phyloP scores from a whole-genome alignment of 805 yeast genomes.

The Hanseniaspora nectarophila region DNA sequence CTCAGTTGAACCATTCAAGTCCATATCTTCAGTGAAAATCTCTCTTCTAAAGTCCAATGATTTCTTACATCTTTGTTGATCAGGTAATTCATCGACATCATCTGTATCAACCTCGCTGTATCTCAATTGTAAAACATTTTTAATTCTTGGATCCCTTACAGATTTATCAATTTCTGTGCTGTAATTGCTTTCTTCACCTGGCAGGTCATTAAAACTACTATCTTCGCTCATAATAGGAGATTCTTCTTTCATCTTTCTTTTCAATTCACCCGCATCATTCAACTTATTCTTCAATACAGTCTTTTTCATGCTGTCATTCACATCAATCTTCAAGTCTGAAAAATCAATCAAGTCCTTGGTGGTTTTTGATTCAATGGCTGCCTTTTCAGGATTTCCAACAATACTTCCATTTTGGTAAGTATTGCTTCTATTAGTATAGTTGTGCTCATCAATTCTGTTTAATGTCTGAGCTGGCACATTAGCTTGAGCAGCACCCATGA shows the following conservation, averaged over 20 bases:
- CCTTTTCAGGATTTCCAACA: neutral
- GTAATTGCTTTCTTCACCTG: neutral
- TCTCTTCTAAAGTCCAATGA: conserved; percentile 45
- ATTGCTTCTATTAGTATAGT: neutral
- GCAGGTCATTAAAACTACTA: neutral
- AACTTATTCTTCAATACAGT: neutral
- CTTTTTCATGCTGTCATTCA: neutral
- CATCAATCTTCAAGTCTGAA: conserved; percentile 3
- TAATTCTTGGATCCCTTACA: conserved; percentile 3
- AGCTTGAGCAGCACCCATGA: neutral
- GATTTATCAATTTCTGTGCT: neutral
- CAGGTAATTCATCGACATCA: conserved; percentile 35
- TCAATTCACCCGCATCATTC: neutral
- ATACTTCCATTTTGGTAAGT: neutral
- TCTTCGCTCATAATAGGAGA: conserved; percentile 10
- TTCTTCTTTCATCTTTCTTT: conserved; percentile 6
- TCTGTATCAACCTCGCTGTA: conserved; percentile 26
- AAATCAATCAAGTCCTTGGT: conserved; percentile 11
- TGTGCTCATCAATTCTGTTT: neutral
- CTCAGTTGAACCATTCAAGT: conserved; percentile 6
- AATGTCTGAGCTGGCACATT: neutral
- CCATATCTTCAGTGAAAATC: conserved; percentile 58
- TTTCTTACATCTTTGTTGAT: conserved; percentile 32
- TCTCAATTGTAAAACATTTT: conserved; percentile 8
- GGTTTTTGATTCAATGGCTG: neutral